Evolutionary conservation across 768 basidiomycete genomes (phyloP), one percentile per base, ranked within the genome.

Genomic region (Tulasnella sp.): DNA sequence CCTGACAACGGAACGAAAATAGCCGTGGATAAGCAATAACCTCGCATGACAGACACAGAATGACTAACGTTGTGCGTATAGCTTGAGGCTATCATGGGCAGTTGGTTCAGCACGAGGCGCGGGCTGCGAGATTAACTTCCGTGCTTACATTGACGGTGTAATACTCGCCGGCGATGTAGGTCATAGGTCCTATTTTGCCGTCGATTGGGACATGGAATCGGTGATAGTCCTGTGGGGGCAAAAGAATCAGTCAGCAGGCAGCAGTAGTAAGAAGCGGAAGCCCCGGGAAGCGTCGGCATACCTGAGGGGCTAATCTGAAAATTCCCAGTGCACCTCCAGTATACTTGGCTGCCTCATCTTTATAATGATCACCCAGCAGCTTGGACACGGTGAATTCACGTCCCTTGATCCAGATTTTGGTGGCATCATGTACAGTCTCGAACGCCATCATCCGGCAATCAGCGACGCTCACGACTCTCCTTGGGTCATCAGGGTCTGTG

Each of bases 361-460:
- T 80, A 70, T 93, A 91, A 10, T 71, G 73, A 2, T 88, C 85
- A 0, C 94, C 94, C 0, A 98, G 78, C 32, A 99, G 76, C 1
- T 84, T 78, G 4, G 73, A 77, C 2, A 97, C 77, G 1, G 83
- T 85, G 68, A 99, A 98, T 65, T 96, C 93, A 44, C 92, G 83
- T 2, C 95, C 95, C 68, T 98, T 97, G 73, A 98, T 95, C 95
- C 95, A 99, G 0, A 99, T 73, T 23, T 78, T 76, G 1, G 92
- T 96, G 0, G 95, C 95, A 58, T 90, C 88, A 50, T 72, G 74
- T 7, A 96, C 84, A 0, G 82, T 85, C 70, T 88, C 84, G 70
- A 98, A 99, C 1, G 85, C 82, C 85, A 97, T 93, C 62, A 96
- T 78, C n/a, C 95, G 85, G 68, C 89, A 97, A 74, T 99, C 95